Evolutionary conservation across 768 basidiomycete genomes (phyloP).

Genomic region (Asterophora parasitica): DNA sequence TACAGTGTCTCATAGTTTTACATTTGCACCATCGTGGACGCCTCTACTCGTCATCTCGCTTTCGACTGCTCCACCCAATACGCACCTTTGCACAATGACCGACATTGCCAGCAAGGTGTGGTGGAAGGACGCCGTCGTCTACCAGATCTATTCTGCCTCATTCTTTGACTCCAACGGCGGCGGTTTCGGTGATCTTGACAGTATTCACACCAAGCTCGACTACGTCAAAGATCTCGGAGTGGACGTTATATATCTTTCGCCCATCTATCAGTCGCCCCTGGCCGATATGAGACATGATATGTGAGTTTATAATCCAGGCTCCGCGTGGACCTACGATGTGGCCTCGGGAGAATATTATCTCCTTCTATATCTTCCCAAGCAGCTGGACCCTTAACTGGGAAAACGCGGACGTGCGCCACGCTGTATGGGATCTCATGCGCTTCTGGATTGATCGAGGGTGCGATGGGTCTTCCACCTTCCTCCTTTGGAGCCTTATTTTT

Average conservation of each 20-base stretch:
- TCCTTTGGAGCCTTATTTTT: too few species aligned
- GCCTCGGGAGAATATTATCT: constrained; percentile 66
- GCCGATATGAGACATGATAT: constrained; percentile 77
- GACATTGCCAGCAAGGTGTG: too few species aligned
- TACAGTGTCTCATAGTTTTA: too few species aligned
- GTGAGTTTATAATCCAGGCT: constrained; percentile 41
- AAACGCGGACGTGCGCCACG: constrained; percentile 52
- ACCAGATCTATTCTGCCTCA: constrained; percentile 49
- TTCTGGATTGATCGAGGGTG: constrained; percentile 75
- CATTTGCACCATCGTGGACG: too few species aligned
- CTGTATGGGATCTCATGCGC: constrained; percentile 59
- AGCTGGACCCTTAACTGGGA: constrained; percentile 82
- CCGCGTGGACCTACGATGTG: constrained; percentile 70
- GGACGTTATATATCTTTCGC: constrained; percentile 65
- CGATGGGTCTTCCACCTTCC: constrained; percentile 62
- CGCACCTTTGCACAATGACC: too few species aligned
- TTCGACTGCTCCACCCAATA: too few species aligned
- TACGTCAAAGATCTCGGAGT: constrained; percentile 67
- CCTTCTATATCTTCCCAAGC: constrained; percentile 60
- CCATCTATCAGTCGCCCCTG: constrained; percentile 64
- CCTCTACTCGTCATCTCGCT: too few species aligned
- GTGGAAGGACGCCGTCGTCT: too few species aligned
- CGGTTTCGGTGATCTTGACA: constrained; percentile 65
- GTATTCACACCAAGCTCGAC: constrained; percentile 59
- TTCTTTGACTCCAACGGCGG: constrained; percentile 72